Conservation (phyloP, 2,329 filamentous ascomycete species). For the Phialophora expanda region DNA sequence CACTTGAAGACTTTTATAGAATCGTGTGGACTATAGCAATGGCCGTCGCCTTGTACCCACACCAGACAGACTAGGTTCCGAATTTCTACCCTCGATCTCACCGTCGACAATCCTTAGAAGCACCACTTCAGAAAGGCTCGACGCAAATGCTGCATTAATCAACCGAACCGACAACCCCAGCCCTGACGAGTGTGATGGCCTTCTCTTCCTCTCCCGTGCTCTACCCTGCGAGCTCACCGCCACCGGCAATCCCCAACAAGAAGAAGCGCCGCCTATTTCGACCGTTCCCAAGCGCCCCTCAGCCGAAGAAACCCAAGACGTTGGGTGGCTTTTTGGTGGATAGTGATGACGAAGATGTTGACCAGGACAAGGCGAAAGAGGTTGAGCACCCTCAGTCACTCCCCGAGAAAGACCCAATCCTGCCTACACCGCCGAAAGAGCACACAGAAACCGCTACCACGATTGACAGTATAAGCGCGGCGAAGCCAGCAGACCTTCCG, state of each 20-base stretch:
- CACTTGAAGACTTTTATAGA: not conserved
- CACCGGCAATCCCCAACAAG: slow-evolving; percentile 41
- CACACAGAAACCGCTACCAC: slow-evolving; percentile 18
- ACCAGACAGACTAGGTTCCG: not conserved
- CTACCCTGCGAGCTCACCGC: slow-evolving; percentile 47
- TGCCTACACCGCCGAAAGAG: slow-evolving; percentile 14
- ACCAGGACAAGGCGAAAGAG: slow-evolving; percentile 29
- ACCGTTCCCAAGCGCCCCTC: slow-evolving; percentile 38
- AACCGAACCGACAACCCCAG: not conserved
- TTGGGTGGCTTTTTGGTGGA: slow-evolving; percentile 52
- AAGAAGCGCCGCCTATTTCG: slow-evolving; percentile 50
- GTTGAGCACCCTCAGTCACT: not conserved
- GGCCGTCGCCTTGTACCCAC: not conserved
- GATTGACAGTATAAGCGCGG: not conserved
- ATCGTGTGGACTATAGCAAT: not conserved
- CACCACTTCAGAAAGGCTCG: not conserved
- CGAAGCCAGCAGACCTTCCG: slow-evolving; percentile 1
- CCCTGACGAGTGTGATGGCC: not conserved
- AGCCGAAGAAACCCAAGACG: slow-evolving; percentile 48
- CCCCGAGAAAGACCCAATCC: not conserved
- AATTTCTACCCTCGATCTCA: not conserved
- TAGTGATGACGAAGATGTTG: slow-evolving; percentile 48
- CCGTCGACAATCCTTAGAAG: not conserved
- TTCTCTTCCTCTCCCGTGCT: slow-evolving; percentile 50
- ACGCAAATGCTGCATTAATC: not conserved